A percentile compares a stretch with the other conserved stretches of the same genome.
Evolutionary conservation across 306 rosid genomes (phyloP).

Genomic region (Malus sylvestris): DNA sequence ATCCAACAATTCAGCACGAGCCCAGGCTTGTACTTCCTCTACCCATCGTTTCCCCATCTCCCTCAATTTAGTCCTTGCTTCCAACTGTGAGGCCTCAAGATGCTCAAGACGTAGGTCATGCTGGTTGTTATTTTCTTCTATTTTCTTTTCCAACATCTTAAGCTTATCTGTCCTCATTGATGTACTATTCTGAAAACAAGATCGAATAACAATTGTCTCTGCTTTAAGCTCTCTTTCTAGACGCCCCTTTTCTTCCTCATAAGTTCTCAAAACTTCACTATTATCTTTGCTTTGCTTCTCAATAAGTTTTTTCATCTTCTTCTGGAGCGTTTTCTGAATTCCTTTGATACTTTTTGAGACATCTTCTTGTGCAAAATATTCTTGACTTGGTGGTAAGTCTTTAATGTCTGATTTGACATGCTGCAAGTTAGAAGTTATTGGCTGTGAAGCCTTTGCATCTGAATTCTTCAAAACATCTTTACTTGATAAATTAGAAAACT

Average conservation of each 20-base stretch:
- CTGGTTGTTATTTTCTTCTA: slow-evolving; percentile 24
- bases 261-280: slow-evolving; percentile 7
- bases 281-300: slow-evolving; percentile 34
- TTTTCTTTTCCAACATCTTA: slow-evolving; percentile 23
- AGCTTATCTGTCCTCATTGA: slow-evolving; percentile 28
- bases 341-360: slow-evolving; percentile 44
- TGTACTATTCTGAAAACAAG: slow-evolving; percentile 21
- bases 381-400: slow-evolving; percentile 8
- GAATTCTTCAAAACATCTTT: slow-evolving; percentile 12
- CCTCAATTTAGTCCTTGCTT: slow-evolving; percentile 30
- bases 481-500: slow-evolving; percentile 6
- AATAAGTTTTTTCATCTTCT: slow-evolving; percentile 30
- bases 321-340: slow-evolving; percentile 45
- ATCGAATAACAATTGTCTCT: slow-evolving; percentile 26
- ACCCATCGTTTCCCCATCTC: slow-evolving; percentile 38
- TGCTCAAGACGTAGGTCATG: slow-evolving; percentile 28
- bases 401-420: slow-evolving; percentile 7
- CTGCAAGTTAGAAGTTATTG: slow-evolving; percentile 11
- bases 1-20: slow-evolving; percentile 37
- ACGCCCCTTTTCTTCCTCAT: slow-evolving; percentile 23
- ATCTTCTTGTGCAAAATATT: slow-evolving; percentile 34
- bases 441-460: slow-evolving; percentile 6
- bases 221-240: slow-evolving; percentile 25
- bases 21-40: slow-evolving; percentile 43
- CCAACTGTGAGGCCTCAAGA: slow-evolving; percentile 37